A percentile compares a stretch with the other conserved stretches of the same genome.
Evolutionary conservation across 345 rosid genomes (phyloP).

Genomic region (Odontarrhena argentea): DNA sequence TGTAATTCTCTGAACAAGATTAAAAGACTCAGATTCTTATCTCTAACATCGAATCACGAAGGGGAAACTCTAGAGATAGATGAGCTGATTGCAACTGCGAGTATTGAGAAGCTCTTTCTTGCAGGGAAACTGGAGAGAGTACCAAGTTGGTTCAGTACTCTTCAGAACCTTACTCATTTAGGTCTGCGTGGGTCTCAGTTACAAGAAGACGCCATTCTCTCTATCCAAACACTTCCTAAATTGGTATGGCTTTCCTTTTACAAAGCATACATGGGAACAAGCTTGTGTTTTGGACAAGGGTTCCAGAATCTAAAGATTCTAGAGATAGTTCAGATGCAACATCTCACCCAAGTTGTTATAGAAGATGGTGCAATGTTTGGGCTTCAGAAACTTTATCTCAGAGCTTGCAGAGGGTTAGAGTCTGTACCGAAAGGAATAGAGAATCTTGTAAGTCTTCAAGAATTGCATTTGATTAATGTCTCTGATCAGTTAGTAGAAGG

Average conservation of each 20-base stretch:
- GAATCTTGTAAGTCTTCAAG: conserved; percentile 28
- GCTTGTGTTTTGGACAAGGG: conserved; percentile 32
- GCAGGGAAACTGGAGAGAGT: conserved; percentile 43
- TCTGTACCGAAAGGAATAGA: conserved; percentile 30
- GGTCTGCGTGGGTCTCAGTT: conserved; percentile 39
- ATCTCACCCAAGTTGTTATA: conserved; percentile 29
- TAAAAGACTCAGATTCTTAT: conserved; percentile 37
- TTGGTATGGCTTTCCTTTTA: conserved; percentile 38
- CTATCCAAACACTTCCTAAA: conserved; percentile 38
- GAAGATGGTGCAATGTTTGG: conserved; percentile 30
- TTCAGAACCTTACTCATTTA: conserved; percentile 31
- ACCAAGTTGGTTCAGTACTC: conserved; percentile 46
- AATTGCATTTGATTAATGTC: conserved; percentile 35
- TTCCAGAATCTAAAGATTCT: conserved; percentile 37
- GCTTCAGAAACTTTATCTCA: conserved; percentile 27
- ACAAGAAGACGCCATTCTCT: conserved; percentile 30
- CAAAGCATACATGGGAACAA: conserved; percentile 29
- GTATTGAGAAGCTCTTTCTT: conserved; percentile 39
- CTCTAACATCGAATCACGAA: conserved; percentile 24
- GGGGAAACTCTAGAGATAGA: conserved; percentile 35
- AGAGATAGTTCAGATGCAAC: conserved; percentile 7
- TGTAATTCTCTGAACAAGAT: conserved; percentile 39
- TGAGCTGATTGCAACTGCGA: conserved; percentile 27
- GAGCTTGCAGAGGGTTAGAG: conserved; percentile 33
- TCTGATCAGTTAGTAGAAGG: conserved; percentile 31